Evolutionary conservation across 345 rosid species (phyloP).

Genomic region (Gossypium rotundifolium): DNA sequence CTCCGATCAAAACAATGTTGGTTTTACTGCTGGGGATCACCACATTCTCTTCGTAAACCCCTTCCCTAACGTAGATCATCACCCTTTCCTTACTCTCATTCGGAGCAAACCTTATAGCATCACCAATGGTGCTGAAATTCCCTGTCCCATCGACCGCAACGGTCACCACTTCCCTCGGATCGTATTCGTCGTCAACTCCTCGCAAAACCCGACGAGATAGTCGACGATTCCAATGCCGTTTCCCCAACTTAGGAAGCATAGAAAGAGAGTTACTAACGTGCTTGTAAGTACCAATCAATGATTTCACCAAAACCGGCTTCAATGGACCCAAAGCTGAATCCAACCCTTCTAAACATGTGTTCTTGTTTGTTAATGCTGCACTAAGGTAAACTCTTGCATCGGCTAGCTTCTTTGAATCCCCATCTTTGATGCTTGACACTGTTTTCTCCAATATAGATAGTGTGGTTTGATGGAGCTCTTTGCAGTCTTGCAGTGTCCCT

Average conservation of each 20-base stretch:
- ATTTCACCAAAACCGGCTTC: conserved; percentile 40
- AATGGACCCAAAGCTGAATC: conserved; percentile 61
- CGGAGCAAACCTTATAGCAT: conserved; percentile 68
- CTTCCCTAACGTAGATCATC: conserved; percentile 50
- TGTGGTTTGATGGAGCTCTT: conserved; percentile 73
- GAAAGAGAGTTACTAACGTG: conserved; percentile 81
- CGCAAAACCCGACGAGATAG: conserved; percentile 52
- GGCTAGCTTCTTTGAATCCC: conserved; percentile 32
- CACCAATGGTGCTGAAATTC: conserved; percentile 55
- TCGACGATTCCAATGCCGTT: conserved; percentile 30
- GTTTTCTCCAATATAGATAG: conserved; percentile 39
- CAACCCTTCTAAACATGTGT: conserved; percentile 81
- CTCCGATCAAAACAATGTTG: conserved; percentile 67
- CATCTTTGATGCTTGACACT: conserved; percentile 34
- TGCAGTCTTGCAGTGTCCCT: conserved; percentile 70
- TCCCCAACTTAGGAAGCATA: conserved; percentile 33
- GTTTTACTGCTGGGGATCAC: conserved; percentile 61
- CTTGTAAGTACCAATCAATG: conserved; percentile 44
- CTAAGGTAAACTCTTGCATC: conserved; percentile 67
- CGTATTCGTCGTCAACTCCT: conserved; percentile 40
- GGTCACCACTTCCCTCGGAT: conserved; percentile 42
- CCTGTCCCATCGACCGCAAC: conserved; percentile 83
- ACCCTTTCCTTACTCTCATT: conserved; percentile 50
- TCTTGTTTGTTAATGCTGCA: conserved; percentile 79
- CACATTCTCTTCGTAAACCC: conserved; percentile 61